These are phyloP conservation scores for Neurospora sp. DNA, from an alignment of 495 filamentous ascomycete species.

Conservation along the genomic window DNA sequence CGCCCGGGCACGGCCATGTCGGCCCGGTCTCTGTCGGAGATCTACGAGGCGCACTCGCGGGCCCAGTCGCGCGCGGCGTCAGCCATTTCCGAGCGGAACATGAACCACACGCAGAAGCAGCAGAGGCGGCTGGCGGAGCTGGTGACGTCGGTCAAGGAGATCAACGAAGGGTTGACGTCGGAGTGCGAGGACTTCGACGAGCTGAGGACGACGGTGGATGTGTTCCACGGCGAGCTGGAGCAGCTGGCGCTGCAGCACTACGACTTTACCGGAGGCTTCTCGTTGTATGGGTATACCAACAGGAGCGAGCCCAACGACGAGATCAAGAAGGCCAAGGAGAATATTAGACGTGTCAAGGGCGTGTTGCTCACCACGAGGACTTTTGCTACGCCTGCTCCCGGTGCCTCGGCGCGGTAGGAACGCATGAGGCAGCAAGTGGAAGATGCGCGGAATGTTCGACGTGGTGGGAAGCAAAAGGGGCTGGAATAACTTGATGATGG, in stretches of 20 bases:
- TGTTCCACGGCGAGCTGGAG: constrained; percentile 38
- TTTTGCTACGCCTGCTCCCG: constrained; percentile 33
- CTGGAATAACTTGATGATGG: background rate
- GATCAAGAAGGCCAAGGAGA: constrained; percentile 64
- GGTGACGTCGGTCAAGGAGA: constrained; percentile 39
- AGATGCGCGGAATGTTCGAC: background rate
- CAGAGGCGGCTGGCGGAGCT: constrained; percentile 23
- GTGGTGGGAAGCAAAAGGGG: background rate
- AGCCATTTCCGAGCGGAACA: constrained; percentile 20
- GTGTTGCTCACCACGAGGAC: constrained; percentile 71
- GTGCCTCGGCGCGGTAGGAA: background rate
- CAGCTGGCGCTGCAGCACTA: constrained; percentile 20
- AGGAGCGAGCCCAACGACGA: constrained; percentile 58
- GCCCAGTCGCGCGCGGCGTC: constrained; percentile 32
- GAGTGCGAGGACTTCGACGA: constrained; percentile 27
- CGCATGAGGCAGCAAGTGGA: background rate
- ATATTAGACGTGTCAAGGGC: constrained; percentile 90
- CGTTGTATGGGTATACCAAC: constrained; percentile 29
- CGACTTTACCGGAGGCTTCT: constrained; percentile 22
- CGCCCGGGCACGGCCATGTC: constrained; percentile 14
- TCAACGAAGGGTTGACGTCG: constrained; percentile 35
- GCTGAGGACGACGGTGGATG: constrained; percentile 34
- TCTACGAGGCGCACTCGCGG: constrained; percentile 17
- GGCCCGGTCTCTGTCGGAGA: constrained; percentile 2
- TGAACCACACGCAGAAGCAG: constrained; percentile 12